Evolutionary conservation across 2,329 filamentous ascomycete genomes (phyloP), one percentile per base, ranked within the genome.

Genomic region (Paraphoma chrysanthemicola): DNA sequence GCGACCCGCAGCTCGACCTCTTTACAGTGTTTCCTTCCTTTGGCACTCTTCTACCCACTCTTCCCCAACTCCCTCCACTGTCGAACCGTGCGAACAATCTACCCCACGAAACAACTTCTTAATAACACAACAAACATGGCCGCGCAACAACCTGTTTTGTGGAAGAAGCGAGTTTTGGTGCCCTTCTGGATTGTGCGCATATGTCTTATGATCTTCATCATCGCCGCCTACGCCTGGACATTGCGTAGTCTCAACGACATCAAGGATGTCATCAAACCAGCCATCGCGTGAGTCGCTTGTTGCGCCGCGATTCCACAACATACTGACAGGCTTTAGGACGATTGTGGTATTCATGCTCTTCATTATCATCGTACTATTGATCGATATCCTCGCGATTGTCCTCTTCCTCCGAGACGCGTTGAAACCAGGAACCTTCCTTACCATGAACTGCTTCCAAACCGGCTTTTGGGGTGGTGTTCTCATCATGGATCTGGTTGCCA

Each of bases 131-230:
- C 23, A 23, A 23, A 23, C 47, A 72, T 72, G 68, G 59, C 65
- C 16, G 17, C 30, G 38, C 57, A 59, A 39, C 59, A 62, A 57
- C 54, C 65, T 14, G 61, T 60, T 14, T 28, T 67, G 10, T 78
- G 74, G 74, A 72, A 76, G 62, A 77, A 76, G 67, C 71, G 75
- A 45, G 64, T 78, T 36, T 63, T 78, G 42, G 57, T 78, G 10
- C 75, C 76, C 4, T 71, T 76, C 51, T 78, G 75, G 76, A 51
- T 66, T 3, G 43, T 77, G 18, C 68, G 76, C 12, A 70, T 75
- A 42, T 53, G 66, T 29, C 54, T 74, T 7, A 75, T 76, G 67
- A 7, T 76, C 41, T 63, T 77, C 43, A 61, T 76, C 48, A 69
- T 77, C 48, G 67, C 54, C 12, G 53, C 60, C 44, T 77, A 71